phyloP scores from a whole-genome alignment of 176 grass and related monocot genomes.

The Poa annua region DNA sequence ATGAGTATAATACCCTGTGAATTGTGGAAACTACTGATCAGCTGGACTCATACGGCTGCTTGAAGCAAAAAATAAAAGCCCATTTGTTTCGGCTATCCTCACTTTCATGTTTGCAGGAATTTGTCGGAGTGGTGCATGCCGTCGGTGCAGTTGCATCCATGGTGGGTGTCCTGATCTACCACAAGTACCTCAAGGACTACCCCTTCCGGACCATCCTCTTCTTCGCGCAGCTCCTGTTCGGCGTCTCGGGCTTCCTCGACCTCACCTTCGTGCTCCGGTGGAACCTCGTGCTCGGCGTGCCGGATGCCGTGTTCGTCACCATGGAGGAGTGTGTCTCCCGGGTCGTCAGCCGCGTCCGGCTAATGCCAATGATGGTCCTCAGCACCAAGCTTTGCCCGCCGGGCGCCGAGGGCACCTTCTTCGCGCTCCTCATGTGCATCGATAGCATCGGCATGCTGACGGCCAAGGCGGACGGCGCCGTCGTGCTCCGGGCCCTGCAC shows the following conservation, averaged over 20 bases:
- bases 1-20: neutral
- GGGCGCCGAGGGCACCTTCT: slow-evolving; percentile 87
- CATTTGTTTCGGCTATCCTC: neutral
- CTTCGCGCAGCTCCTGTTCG: slow-evolving; percentile 79
- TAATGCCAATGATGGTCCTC: slow-evolving; percentile 89
- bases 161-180: slow-evolving; percentile 82
- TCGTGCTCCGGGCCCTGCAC: slow-evolving; percentile 61
- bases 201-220: slow-evolving; percentile 81
- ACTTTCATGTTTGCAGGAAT: slow-evolving; percentile 57
- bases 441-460: slow-evolving; percentile 68
- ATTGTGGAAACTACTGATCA: neutral
- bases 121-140: slow-evolving; percentile 78
- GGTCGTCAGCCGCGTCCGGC: slow-evolving; percentile 61
- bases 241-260: slow-evolving; percentile 67
- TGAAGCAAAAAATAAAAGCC: neutral
- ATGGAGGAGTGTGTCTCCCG: slow-evolving; percentile 72
- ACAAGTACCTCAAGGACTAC: slow-evolving; percentile 80
- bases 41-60: neutral
- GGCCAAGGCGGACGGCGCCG: slow-evolving; percentile 64
- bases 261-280: slow-evolving; percentile 89
- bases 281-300: slow-evolving; percentile 73
- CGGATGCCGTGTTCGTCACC: slow-evolving; percentile 66
- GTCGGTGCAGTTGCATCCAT: slow-evolving; percentile 84
- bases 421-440: slow-evolving; percentile 92
- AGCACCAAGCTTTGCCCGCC: slow-evolving; percentile 78